Evolutionary conservation across 1,284 basidiomycete genomes (phyloP), one percentile per base, ranked within the genome.

Genomic region (Boletus calvinii): DNA sequence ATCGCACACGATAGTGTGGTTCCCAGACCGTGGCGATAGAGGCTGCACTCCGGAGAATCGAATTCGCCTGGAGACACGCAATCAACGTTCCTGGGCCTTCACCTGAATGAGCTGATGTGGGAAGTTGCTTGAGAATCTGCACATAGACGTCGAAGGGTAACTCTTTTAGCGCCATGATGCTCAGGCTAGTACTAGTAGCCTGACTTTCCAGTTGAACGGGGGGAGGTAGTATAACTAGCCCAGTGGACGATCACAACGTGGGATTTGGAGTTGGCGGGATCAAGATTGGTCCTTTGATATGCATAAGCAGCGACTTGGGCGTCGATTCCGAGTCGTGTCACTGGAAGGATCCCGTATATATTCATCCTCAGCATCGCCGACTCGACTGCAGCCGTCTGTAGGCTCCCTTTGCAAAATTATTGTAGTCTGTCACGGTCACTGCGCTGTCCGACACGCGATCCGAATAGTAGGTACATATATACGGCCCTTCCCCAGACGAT

Each of bases 1-100:
- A 85, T 12, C 78, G 74, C 22, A 54, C 60, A 26, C 58, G 67
- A 62, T 84, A 84, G 50, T 80, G 77, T 1, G 71, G 61, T 56
- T 77, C 70, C 83, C 83, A 84, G 30, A 84, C 53, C 3, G 50
- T 41, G 5, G 66, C 45, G 9, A 64, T 32, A 9, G 61, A 62
- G 22, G 71, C 68, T 9, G 59, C 70, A 30, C 49, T 57, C 32
- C 56, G 55, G 18, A 73, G 59, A 24, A 54, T 30, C 2, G 63
- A 60, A 20, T 56, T 71, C 6, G 53, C 49, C 48, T 29, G 48
- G 12, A 61, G 57, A 55, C 71, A 73, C 2, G 64, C 59, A 24
- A 41, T 48, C 41, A 71, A 52, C 7, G 61, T 60, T 50, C 43
- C 55, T 10, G 62, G 57, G 13, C 57, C 50, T 13, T 66, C 61